phyloP scores from a whole-genome alignment of 768 basidiomycete species.

The Termitomyces sp. region DNA sequence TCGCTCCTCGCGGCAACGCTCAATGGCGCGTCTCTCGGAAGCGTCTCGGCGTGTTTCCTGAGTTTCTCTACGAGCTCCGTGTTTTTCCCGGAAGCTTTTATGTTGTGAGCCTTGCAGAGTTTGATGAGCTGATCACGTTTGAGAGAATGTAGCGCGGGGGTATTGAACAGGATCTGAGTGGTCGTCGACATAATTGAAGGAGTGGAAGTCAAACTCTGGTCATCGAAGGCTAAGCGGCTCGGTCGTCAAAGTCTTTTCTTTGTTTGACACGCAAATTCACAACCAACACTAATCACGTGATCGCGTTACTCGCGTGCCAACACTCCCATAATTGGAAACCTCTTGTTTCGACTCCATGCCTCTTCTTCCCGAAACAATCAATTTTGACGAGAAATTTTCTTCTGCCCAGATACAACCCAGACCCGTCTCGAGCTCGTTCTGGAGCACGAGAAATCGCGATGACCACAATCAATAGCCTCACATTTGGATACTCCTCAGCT shows the following conservation, averaged over 20 bases:
- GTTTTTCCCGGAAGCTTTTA: slow-evolving; percentile 82
- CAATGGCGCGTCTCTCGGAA: slow-evolving; percentile 53
- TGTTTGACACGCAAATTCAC: background rate
- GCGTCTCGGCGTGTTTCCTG: slow-evolving; percentile 60
- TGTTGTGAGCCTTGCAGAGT: slow-evolving; percentile 77
- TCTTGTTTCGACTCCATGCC: too few relatives aligned
- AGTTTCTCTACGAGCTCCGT: slow-evolving; percentile 66
- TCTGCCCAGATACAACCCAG: too few relatives aligned
- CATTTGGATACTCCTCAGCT: too few relatives aligned
- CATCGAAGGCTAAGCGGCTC: slow-evolving; percentile 5
- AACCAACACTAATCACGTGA: slow-evolving; percentile 5
- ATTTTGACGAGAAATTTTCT: too few relatives aligned
- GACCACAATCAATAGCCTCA: too few relatives aligned
- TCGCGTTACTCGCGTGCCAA: too few relatives aligned
- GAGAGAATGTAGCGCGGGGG: slow-evolving; percentile 77
- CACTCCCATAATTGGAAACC: too few relatives aligned
- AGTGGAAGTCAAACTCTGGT: background rate
- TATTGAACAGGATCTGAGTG: slow-evolving; percentile 80
- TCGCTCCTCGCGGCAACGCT: slow-evolving; percentile 55
- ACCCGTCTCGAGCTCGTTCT: too few relatives aligned
- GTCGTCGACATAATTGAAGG: slow-evolving; percentile 55
- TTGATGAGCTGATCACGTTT: slow-evolving; percentile 84
- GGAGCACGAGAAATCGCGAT: too few relatives aligned
- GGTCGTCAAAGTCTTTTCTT: background rate
- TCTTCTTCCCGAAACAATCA: too few relatives aligned